Evolutionary conservation across 805 yeast genomes (phyloP).

Genomic region (Candida coquimbonensis): DNA sequence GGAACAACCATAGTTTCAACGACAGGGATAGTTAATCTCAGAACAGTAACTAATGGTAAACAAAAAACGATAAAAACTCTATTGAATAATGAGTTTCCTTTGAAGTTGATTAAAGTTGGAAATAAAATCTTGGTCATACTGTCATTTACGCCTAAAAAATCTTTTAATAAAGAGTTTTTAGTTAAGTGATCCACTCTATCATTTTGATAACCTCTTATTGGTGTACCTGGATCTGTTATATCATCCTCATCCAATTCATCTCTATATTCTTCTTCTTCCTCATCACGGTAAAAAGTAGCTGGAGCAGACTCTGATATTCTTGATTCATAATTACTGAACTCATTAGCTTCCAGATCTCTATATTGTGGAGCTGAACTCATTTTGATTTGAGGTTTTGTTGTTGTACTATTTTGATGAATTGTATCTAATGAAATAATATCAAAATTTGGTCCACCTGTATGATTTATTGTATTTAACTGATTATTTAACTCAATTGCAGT

Average conservation of each 20-base stretch:
- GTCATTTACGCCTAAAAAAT: not conserved
- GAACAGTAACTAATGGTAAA: conserved; percentile 27
- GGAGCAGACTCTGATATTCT: conserved; percentile 16
- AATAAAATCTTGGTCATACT: conserved; percentile 11
- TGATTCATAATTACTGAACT: conserved; percentile 12
- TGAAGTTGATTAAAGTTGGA: conserved; percentile 28
- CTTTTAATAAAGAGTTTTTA: not conserved
- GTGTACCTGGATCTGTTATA: conserved; percentile 7
- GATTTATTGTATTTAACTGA: conserved; percentile 7
- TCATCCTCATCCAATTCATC: conserved; percentile 7
- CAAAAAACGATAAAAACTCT: conserved; percentile 25
- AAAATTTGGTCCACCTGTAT: not conserved
- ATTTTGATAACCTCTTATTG: not conserved
- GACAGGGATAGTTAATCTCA: conserved; percentile 31
- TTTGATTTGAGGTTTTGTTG: not conserved
- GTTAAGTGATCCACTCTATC: not conserved
- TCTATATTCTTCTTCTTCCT: conserved; percentile 1
- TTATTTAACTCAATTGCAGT: conserved; percentile 19
- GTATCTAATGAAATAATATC: conserved; percentile 13
- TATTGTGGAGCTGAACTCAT: conserved; percentile 18
- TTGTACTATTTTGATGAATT: not conserved
- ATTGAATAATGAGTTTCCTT: conserved; percentile 20
- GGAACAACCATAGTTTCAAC: conserved; percentile 30
- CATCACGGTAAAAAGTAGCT: conserved; percentile 6
- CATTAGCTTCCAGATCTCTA: conserved; percentile 7